A percentile compares a stretch with the other conserved stretches of the same genome.
Evolutionary conservation across 2,329 filamentous ascomycete genomes (phyloP).

Genomic region (Paecilomyces formosus): DNA sequence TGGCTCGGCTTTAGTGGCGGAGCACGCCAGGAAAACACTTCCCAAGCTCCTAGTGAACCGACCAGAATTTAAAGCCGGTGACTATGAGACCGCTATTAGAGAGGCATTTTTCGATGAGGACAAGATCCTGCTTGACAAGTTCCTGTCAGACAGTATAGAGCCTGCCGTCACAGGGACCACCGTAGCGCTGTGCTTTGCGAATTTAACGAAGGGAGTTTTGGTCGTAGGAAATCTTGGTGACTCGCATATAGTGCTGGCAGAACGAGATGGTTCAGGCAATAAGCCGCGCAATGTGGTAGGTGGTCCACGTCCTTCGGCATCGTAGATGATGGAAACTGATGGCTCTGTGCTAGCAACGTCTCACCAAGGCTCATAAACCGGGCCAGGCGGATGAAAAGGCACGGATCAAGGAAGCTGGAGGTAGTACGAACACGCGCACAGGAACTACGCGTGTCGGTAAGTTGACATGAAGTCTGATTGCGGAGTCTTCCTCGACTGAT

Average conservation of each 20-base stretch:
- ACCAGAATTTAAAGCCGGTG: slow-evolving; percentile 20
- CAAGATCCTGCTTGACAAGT: slow-evolving; percentile 17
- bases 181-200: slow-evolving; percentile 25
- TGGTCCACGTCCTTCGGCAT: not conserved
- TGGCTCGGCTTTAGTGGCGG: slow-evolving; percentile 23
- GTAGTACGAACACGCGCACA: slow-evolving; percentile 14
- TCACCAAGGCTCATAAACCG: slow-evolving; percentile 26
- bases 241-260: slow-evolving; percentile 26
- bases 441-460: slow-evolving; percentile 24
- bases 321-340: not conserved
- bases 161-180: slow-evolving; percentile 25
- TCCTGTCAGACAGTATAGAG: slow-evolving; percentile 16
- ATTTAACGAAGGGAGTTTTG: slow-evolving; percentile 22
- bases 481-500: not conserved
- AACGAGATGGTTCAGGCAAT: slow-evolving; percentile 20
- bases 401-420: slow-evolving; percentile 26
- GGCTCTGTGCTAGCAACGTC: slow-evolving; percentile 17
- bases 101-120: slow-evolving; percentile 23
- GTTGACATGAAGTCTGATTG: not conserved
- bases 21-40: slow-evolving; percentile 22
- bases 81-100: slow-evolving; percentile 23
- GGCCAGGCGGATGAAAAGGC: slow-evolving; percentile 17
- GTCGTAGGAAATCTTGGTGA: slow-evolving; percentile 27
- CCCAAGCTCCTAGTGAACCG: slow-evolving; percentile 18
- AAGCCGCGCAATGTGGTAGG: slow-evolving; percentile 17